These are phyloP conservation scores for Pyricularia pennisetigena DNA, from an alignment of 2,329 filamentous ascomycete genomes.

Conservation along the genomic window DNA sequence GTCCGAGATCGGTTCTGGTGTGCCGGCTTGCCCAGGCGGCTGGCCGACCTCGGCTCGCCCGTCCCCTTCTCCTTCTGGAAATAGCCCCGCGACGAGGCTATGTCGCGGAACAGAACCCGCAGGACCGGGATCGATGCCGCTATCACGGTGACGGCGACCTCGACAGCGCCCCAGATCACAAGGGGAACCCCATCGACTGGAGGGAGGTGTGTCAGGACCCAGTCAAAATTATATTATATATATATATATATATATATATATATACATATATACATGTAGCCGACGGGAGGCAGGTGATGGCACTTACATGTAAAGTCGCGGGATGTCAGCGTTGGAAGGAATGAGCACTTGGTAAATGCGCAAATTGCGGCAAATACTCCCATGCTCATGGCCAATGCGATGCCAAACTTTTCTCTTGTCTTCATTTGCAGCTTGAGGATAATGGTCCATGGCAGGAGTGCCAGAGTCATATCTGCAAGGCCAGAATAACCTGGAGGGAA, in stretches of 20 bases:
- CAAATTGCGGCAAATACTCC: slow-evolving; percentile 5
- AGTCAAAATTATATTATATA: no score
- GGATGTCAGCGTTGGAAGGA: background rate
- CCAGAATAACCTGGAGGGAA: slow-evolving; percentile 12
- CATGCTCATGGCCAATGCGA: slow-evolving; percentile 25
- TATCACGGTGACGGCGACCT: slow-evolving; percentile 23
- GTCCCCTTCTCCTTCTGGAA: background rate
- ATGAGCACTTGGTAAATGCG: background rate
- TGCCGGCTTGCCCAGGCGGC: background rate
- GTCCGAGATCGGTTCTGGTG: background rate
- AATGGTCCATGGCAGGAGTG: slow-evolving; percentile 25
- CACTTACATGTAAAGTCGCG: slow-evolving; percentile 8
- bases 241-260: no score
- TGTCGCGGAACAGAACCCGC: slow-evolving; percentile 13
- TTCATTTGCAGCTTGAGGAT: slow-evolving; percentile 13
- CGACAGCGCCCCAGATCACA: slow-evolving; percentile 16
- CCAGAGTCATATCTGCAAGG: slow-evolving; percentile 12
- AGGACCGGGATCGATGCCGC: slow-evolving; percentile 21
- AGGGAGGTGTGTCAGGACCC: no score
- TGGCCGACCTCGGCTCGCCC: background rate
- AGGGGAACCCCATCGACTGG: slow-evolving; percentile 13
- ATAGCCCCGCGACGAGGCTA: background rate
- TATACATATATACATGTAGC: no score
- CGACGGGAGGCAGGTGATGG: no score
- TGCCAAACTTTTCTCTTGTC: slow-evolving; percentile 24